Evolutionary conservation across 106 monocot genomes (phyloP), one percentile per base, ranked within the genome.

Genomic region (Triglochin maritima): DNA sequence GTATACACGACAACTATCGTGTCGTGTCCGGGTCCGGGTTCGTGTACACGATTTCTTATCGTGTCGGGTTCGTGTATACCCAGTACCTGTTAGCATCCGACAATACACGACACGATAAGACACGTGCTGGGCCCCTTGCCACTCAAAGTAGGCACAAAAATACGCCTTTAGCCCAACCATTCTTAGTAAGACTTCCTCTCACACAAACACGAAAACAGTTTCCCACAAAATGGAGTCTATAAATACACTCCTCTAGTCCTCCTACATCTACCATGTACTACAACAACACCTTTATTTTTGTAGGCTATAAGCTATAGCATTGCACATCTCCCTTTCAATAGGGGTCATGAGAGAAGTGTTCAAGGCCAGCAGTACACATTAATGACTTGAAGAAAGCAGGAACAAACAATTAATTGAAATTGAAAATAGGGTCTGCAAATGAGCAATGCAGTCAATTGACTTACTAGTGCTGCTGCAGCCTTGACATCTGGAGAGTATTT

Each of bases 391-490:
- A 44, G 60, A 42, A 16, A 61, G 43, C 60, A 42, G 2, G 44
- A 42, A 61, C 29, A 29, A 29, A 29, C 29, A 29, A 29, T 29
- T 29, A 29, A 29, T 29, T 29, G 29, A 29, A 29, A 9, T 42
- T 14, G 41, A 42, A 42, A 42, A 61, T 61, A 61, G 60, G 10
- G 42, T 29, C 8, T 41, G 60, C 60, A 61, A 12, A 7, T 44
- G 64, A 4, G 12, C 42, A 44, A 11, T 62, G 62, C 62, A 62
- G 44, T 62, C 64, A 64, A 64, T 12, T 55, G 10, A 64, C 6
- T 46, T 14, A 15, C 13, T n/a, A 64, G 41, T 10, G 41, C 10
- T 17, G 60, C 7, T 17, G 17, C 17, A 46, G 64, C 15, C 64
- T 49, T 49, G 46, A 14, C 48, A 64, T 64, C 49, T 64, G 62